phyloP scores from a whole-genome alignment of 345 rosid species.

The Stellera chamaejasme region DNA sequence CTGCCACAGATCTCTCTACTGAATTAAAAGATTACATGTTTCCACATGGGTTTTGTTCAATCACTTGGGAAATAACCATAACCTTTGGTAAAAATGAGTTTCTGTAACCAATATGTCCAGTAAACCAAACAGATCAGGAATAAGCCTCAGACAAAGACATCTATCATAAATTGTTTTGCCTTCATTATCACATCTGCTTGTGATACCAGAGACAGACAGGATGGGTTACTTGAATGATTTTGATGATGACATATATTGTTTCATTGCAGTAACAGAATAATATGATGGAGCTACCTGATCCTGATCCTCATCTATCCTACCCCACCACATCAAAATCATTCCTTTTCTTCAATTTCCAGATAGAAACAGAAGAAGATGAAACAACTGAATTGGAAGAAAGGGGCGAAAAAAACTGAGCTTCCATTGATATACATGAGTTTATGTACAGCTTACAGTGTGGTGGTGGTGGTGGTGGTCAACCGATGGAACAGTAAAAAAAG shows the following conservation, averaged over 20 bases:
- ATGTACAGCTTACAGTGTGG: constrained; percentile 38
- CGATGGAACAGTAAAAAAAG: constrained; percentile 7
- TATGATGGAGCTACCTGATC: not conserved
- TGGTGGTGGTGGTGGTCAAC: constrained; percentile 5
- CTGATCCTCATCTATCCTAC: constrained; percentile 6
- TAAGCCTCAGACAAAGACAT: not conserved
- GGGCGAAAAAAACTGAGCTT: constrained; percentile 8
- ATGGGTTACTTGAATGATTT: constrained; percentile 1
- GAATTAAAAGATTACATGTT: too few species aligned
- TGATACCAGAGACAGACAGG: constrained; percentile 4
- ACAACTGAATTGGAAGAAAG: not conserved
- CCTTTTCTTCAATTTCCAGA: too few species aligned
- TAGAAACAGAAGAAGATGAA: not conserved
- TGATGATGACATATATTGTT: constrained; percentile 7
- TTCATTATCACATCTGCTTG: not conserved
- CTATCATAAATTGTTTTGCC: not conserved
- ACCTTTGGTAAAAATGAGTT: not conserved
- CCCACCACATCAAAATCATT: not conserved
- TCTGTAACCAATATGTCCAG: too few species aligned
- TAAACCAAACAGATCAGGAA: not conserved
- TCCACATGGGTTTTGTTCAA: too few species aligned
- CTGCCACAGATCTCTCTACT: too few species aligned
- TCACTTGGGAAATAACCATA: not conserved
- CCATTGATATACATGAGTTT: constrained; percentile 30
- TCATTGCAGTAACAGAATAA: constrained; percentile 13